Base-by-base conservation (phyloP, 805 yeast genomes). In the Middelhovenomyces tepae region DNA sequence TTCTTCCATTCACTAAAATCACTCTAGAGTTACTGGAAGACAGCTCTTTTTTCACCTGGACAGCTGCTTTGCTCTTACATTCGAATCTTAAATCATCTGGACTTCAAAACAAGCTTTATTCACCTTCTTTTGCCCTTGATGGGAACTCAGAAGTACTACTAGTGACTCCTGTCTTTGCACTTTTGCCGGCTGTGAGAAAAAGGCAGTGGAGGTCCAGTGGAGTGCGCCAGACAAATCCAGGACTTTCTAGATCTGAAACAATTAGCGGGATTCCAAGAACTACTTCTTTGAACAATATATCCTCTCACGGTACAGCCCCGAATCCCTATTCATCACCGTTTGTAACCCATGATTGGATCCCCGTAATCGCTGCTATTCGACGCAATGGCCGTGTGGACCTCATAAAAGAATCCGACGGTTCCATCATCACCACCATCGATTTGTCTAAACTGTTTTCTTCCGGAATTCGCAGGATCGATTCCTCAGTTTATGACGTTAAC, bases 31-130 rank as follows among this genome's bases (percentile, higher is more conserved):
- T 46, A 2, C 27, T 37, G 3, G 32, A 43, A 5, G 49, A 45
- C 23, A n/a, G 20, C 10, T 47, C 43, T 28, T 45, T 38, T 22
- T 28, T 35, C 20, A 25, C 19, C 17, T 42, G 46, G 43, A 31
- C 37, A 7, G 42, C 38, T 7, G 28, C 35, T 9, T 26, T 45
- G 27, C 27, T 45, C 8, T 28, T 45, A 18, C 38, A 37, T 36
- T 42, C 48, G 13, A 41, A 40, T 28, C 37, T 45, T 22, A 44
- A 40, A 27, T 38, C 45, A 5, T 27, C 21, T 4, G 50, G 50
- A 8, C 15, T 44, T 11, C 30, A 32, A 14, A 21, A 32, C 16
- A 44, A 44, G 27, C 28, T 39, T 7, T 35, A 18, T 28, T 14
- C 31, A 16, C 35, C 45, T 22, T 27, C 21, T 16, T 16, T 36